Evolutionary conservation across 805 yeast genomes (phyloP), one percentile per base, ranked within the genome.

Genomic region (Yarrowia sp.): DNA sequence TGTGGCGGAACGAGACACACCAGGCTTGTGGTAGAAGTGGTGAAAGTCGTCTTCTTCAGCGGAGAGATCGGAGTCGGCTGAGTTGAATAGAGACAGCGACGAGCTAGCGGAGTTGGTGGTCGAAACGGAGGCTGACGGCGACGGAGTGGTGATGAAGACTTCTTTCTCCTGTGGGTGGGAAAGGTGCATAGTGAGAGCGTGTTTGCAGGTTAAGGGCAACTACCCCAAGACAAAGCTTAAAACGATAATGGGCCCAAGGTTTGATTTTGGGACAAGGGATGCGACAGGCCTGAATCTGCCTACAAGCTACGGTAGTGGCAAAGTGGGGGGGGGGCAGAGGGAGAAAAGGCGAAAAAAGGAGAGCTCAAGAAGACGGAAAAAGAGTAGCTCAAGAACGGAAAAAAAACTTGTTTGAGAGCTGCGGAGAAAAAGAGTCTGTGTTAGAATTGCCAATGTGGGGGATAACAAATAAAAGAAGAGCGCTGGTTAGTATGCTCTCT

Each of bases 151-250:
- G 47, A 31, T 53, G 60, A 38, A 38, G 58, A n/a, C 58, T 8
- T 7, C 33, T 36, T 51, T 51, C 35, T 38, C 45, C 47, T 55
- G 61, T 31, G 61, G 47, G 61, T 39, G 61, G 61, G 61, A 55
- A 41, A 31, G 61, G 47, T 55, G 61, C 61, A 55, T 55, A 47
- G 61, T 55, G 61, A 39, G 61, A 55, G 47, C 61, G 61, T 55
- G 61, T 55, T 55, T 55, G 61, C 61, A 31, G 33, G 47, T 39
- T 55, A 41, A 41, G 61, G 61, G 61, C 47, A 55, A 55, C 61
- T 41, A 51, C 47, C 61, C 61, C 47, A 55, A 55, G 47, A 55
- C 61, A 55, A 55, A 41, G 47, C 35, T 42, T 17, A 36, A 50
- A 47, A 51, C 18, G 33, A 8, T n/a, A 51, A 36, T 1, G 6